A percentile compares a stretch with the other conserved stretches of the same genome.
phyloP scores from a whole-genome alignment of 2,329 filamentous ascomycete genomes.

The Cladosporium sp. region DNA sequence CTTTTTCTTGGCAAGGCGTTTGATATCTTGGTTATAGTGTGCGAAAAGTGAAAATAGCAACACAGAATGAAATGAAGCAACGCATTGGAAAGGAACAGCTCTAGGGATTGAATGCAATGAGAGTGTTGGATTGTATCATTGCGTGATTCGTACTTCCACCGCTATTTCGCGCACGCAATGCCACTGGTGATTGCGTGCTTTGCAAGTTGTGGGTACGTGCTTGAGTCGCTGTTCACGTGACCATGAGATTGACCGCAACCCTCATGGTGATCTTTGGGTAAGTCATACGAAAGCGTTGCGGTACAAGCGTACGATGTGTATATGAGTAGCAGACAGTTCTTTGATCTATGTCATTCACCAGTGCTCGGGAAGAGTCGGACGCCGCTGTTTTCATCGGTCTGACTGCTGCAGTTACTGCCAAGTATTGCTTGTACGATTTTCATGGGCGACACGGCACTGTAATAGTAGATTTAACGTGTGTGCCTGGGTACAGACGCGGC shows the following conservation, averaged over 20 bases:
- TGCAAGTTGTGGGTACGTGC: not conserved
- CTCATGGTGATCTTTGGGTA: too few relatives aligned
- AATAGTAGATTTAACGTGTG: too few relatives aligned
- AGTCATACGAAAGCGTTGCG: too few relatives aligned
- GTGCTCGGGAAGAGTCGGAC: too few relatives aligned
- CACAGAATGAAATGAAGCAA: not conserved
- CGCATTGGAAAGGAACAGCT: not conserved
- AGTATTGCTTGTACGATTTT: too few relatives aligned
- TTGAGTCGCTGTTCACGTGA: not conserved
- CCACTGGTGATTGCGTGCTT: slow-evolving; percentile 2
- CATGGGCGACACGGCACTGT: too few relatives aligned
- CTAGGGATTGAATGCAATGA: not conserved
- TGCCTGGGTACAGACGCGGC: too few relatives aligned
- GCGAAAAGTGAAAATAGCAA: not conserved
- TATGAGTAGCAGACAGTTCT: too few relatives aligned
- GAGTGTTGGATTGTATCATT: not conserved
- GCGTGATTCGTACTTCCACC: not conserved
- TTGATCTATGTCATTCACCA: too few relatives aligned
- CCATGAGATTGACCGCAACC: not conserved
- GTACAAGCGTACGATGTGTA: too few relatives aligned
- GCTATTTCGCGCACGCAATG: not conserved
- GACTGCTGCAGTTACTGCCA: too few relatives aligned
- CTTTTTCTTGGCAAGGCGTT: not conserved
- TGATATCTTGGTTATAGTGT: not conserved
- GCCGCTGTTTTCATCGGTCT: too few relatives aligned